phyloP scores from a whole-genome alignment of 2,329 filamentous ascomycete genomes.

The Trematosphaeria pertusa region DNA sequence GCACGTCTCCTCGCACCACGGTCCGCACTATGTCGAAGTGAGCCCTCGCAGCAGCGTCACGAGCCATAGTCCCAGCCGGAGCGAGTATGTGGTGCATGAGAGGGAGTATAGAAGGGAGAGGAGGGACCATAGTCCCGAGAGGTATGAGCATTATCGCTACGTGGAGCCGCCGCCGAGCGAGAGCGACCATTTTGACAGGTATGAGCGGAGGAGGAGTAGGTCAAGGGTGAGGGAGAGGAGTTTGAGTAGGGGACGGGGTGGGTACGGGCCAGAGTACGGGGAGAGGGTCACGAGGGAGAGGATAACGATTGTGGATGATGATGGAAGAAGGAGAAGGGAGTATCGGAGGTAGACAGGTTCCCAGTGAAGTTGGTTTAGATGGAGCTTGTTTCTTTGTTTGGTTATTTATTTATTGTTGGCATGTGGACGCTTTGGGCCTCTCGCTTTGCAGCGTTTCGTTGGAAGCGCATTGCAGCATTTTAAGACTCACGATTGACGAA shows the following conservation, averaged over 20 bases:
- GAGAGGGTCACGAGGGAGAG: constrained; percentile 37
- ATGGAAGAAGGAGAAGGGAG: constrained; percentile 26
- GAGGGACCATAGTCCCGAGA: constrained; percentile 37
- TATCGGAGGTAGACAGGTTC: constrained; percentile 23
- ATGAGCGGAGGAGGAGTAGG: constrained; percentile 30
- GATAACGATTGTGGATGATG: constrained; percentile 35
- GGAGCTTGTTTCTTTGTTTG: neutral
- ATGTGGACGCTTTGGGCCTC: constrained; percentile 1
- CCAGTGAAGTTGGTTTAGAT: neutral
- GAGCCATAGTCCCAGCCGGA: constrained; percentile 37
- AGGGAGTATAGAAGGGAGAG: constrained; percentile 51
- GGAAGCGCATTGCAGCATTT: neutral
- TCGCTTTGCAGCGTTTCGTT: neutral
- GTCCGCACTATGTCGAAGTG: constrained; percentile 55
- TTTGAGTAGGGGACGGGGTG: constrained; percentile 36
- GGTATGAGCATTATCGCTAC: constrained; percentile 57
- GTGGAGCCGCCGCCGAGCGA: constrained; percentile 49
- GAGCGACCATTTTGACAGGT: constrained; percentile 36
- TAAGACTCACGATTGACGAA: neutral
- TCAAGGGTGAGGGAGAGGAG: constrained; percentile 30
- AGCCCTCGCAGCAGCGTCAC: constrained; percentile 44
- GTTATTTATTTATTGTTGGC: constrained; percentile 2
- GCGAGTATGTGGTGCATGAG: constrained; percentile 54
- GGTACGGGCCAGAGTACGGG: constrained; percentile 22
- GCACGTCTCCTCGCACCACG: constrained; percentile 28